Evolutionary conservation across 768 basidiomycete species (phyloP), one percentile per base, ranked within the genome.

Genomic region (Suillus occidentalis): DNA sequence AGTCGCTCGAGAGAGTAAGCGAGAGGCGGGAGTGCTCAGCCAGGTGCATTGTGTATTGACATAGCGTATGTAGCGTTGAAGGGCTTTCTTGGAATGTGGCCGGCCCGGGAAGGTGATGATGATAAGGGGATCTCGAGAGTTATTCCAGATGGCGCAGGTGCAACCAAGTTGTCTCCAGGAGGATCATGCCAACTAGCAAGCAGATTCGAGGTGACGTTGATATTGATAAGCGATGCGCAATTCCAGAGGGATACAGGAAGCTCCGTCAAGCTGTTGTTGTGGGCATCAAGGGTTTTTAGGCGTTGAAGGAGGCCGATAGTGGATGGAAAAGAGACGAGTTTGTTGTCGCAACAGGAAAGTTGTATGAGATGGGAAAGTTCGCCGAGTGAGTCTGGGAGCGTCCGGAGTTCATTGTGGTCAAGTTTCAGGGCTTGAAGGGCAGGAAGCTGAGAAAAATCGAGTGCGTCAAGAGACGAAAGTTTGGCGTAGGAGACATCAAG

Each of bases 201-300:
- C 31, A 94, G 79, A 74, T 99, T 99, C 12, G 94, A 96, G 3
- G 93, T 95, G 47, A 90, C 85, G 72, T 99, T 99, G 72, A 99
- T 84, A 49, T 83, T 80, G 50, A 76, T 73, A 62, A 99, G 80
- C 6, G 83, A 85, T 0, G 86, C 81, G 75, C 96, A 98, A 45
- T 88, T 84, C 97, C 97, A 99, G 2, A 99, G 75, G 40, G 85
- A 80, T 22, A 78, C 77, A 0, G 96, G 94, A 0, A 99, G 78
- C 69, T 89, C 87, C 6, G 82, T 85, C 55, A 99, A 80, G 69
- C 89, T 90, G 79, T 99, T 99, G 73, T 93, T 95, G 73, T 98
- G 96, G 3, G 90, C 90, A 68, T 97, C 94, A 49, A 99, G 82
- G 1, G 77, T 80, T 68, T 89, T 85, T 13, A 99, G 84, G 52